Base-by-base conservation (phyloP, 169 alveolate species). In the Babesia bovis region DNA sequence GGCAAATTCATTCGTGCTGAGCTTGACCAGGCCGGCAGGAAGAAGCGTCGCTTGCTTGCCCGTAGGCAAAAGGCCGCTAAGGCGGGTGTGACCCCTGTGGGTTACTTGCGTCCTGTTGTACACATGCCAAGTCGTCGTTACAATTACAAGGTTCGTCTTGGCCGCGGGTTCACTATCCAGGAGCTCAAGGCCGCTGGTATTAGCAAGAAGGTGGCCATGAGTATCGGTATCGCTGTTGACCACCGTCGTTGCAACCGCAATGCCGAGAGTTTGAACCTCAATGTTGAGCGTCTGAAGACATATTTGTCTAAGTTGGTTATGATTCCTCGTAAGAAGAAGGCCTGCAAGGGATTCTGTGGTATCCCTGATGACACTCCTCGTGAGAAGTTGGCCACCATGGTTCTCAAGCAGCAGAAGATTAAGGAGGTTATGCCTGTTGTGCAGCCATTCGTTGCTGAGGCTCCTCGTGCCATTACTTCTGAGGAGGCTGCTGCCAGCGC, bases 161-260 rank as follows among this genome's bases (percentile, higher is more conserved):
- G 99, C 72, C 88, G 98, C 71, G 99, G 99, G 51, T 98, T 98
- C 94, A 94, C 99, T 25, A 90, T 95, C 21, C 96, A 95, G 77
- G 99, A 98, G 92, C 90, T 98, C 76, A 94, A 95, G 90, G 95
- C 90, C 3, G 99, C 98, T 40, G 97, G 98, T 68, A 66, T 98
- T 73, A 86, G 94, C 66, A 91, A 94, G 61, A 79, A 90, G 78
- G 97, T 96, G 56, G 99, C 99, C 57, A 83, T 93, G 87, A 94
- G 98, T 50, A 93, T 98, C 65, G 99, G 99, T 60, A 96, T 98
- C 70, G 87, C 97, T 38, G 98, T 96, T 55, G 99, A 98, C 91
- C 98, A 96, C 90, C 95, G 99, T 83, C 93, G 99, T 88, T 91
- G 93, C 66, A 96, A 97, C 93, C 84, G 93, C 70, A 88, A 93